A percentile compares a stretch with the other conserved stretches of the same genome.
phyloP scores from a whole-genome alignment of 257 asterid species.

The Paulownia fortunei region DNA sequence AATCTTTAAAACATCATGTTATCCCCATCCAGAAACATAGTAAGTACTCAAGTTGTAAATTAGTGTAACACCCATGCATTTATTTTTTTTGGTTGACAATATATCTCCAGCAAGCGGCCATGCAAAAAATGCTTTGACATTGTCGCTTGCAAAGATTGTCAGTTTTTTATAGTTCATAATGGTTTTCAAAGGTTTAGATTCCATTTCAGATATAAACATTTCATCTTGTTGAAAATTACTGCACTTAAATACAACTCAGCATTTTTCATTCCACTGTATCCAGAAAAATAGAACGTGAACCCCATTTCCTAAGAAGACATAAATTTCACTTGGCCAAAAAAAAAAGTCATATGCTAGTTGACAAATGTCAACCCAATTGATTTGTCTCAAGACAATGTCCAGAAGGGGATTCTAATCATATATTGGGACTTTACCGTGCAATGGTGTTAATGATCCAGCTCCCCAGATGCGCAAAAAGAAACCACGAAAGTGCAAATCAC shows the following conservation, averaged over 20 bases:
- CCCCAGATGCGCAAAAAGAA: neutral
- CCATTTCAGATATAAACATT: neutral
- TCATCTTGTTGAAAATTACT: neutral
- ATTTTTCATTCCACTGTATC: neutral
- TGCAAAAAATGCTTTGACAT: neutral
- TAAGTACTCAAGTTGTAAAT: neutral
- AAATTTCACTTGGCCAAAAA: neutral
- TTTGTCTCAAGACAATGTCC: neutral
- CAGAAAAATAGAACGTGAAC: neutral
- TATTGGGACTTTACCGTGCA: slow-evolving; percentile 9
- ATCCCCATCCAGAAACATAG: slow-evolving; percentile 2
- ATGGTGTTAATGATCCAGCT: neutral
- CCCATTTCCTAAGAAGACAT: neutral
- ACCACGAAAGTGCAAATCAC: neutral
- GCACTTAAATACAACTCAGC: neutral
- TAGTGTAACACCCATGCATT: neutral
- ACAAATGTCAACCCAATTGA: slow-evolving; percentile 6
- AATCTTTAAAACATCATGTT: neutral
- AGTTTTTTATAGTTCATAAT: neutral
- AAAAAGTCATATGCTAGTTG: neutral
- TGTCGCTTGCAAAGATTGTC: neutral
- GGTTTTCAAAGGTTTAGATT: neutral
- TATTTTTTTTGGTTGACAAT: neutral
- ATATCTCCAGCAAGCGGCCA: neutral
- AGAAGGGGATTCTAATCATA: neutral